A percentile compares a stretch with the other conserved stretches of the same genome.
These are phyloP conservation scores for Gyrodon lividus DNA, from an alignment of 768 basidiomycete species.

Conservation along the genomic window DNA sequence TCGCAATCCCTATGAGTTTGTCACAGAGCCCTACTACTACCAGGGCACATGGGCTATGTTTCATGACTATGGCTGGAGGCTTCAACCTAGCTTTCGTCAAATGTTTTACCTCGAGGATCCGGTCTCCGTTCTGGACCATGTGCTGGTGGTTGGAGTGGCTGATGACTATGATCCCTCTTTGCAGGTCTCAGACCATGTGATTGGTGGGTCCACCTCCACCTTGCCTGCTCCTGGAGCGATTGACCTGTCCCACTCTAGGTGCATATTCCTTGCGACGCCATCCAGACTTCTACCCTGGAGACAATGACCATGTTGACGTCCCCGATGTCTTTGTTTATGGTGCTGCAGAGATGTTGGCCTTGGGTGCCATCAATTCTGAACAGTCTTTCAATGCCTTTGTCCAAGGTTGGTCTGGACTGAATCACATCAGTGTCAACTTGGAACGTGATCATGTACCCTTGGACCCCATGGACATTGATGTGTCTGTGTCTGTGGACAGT, in stretches of 20 bases:
- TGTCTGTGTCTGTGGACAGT: constrained; percentile 15
- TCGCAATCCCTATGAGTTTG: constrained; percentile 1
- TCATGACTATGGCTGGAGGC: constrained; percentile 6
- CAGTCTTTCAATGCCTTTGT: constrained; percentile 3
- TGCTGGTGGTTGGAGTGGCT: not conserved
- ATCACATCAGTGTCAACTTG: constrained; percentile 6
- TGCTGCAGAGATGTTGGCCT: constrained; percentile 1
- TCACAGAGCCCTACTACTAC: not conserved
- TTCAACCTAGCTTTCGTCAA: constrained; percentile 1
- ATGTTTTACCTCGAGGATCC: constrained; percentile 10
- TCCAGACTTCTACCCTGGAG: not conserved
- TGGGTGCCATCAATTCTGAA: not conserved
- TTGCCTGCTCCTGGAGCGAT: not conserved
- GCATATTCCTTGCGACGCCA: not conserved
- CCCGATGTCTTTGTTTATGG: not conserved
- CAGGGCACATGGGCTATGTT: constrained; percentile 4
- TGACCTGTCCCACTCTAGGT: not conserved
- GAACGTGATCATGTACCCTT: constrained; percentile 1
- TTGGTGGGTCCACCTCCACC: not conserved
- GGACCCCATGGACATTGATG: not conserved
- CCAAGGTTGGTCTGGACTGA: not conserved
- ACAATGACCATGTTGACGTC: not conserved
- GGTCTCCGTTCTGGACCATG: not conserved
- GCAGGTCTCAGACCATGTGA: not conserved
- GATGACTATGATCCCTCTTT: not conserved